Conservation (phyloP, 805 yeast species). For the Cyberlindnera amylophila region DNA sequence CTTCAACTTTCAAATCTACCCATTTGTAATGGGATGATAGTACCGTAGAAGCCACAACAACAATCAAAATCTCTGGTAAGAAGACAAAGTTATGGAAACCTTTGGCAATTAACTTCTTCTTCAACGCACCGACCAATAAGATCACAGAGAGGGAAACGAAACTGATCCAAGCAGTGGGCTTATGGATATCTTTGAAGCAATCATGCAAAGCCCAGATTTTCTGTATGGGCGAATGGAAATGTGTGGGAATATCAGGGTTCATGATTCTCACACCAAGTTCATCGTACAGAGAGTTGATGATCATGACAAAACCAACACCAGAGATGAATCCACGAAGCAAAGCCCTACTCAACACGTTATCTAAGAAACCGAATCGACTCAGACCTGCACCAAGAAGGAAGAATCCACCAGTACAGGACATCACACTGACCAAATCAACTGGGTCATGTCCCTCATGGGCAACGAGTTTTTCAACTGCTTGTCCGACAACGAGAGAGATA, state of each 20-base stretch:
- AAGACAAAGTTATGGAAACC: constrained; percentile 46
- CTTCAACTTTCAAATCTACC: constrained; percentile 52
- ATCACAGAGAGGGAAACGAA: constrained; percentile 40
- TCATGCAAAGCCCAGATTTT: constrained; percentile 56
- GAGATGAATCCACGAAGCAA: constrained; percentile 78
- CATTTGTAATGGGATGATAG: constrained; percentile 49
- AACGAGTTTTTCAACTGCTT: constrained; percentile 57
- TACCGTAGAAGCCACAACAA: constrained; percentile 65
- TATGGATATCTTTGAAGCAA: constrained; percentile 47
- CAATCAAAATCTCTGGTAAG: constrained; percentile 74
- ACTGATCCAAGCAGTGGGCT: constrained; percentile 61
- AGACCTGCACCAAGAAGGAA: constrained; percentile 69
- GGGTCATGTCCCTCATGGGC: constrained; percentile 42
- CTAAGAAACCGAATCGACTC: constrained; percentile 81
- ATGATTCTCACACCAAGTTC: constrained; percentile 64
- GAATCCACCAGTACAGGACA: constrained; percentile 75
- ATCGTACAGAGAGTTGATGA: constrained; percentile 67
- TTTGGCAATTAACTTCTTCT: constrained; percentile 28
- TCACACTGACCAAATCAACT: constrained; percentile 58
- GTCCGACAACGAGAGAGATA: constrained; percentile 78
- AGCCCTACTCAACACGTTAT: constrained; percentile 73
- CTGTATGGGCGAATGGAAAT: constrained; percentile 66
- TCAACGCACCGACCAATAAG: constrained; percentile 43
- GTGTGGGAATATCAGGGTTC: constrained; percentile 42
- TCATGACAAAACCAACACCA: constrained; percentile 82